These are phyloP conservation scores for Xylaria sp. DNA, from an alignment of 2,329 filamentous ascomycete genomes.

Conservation along the genomic window DNA sequence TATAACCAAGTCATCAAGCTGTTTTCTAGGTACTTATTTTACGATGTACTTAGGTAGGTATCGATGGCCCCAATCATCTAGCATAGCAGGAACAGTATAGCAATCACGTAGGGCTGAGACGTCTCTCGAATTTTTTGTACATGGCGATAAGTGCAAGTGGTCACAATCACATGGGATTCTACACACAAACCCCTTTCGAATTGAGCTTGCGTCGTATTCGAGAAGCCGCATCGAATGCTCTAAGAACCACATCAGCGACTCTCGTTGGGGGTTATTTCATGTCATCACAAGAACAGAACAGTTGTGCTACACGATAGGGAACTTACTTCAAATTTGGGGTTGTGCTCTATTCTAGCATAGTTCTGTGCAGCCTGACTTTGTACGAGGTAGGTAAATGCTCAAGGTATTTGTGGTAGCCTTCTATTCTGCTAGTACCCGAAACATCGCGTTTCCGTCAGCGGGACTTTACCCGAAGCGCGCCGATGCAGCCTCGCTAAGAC, in stretches of 20 bases:
- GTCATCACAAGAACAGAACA: no score
- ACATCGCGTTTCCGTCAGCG: neutral
- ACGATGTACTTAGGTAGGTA: neutral
- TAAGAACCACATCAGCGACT: neutral
- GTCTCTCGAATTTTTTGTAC: neutral
- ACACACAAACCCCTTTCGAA: neutral
- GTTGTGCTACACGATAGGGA: neutral
- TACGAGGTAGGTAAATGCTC: neutral
- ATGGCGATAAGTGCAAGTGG: neutral
- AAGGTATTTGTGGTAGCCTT: neutral
- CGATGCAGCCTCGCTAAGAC: neutral
- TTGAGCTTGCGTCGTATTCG: slow-evolving; percentile 1
- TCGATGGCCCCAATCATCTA: neutral
- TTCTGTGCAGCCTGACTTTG: neutral
- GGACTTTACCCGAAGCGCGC: neutral
- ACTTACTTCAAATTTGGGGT: neutral
- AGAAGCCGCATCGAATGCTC: neutral
- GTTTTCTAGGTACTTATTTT: neutral
- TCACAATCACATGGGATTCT: slow-evolving; percentile 6
- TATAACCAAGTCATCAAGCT: slow-evolving; percentile 9
- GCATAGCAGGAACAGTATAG: neutral
- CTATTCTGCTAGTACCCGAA: neutral
- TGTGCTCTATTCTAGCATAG: neutral
- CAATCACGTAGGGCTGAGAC: slow-evolving; percentile 7
- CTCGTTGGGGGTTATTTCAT: neutral